Evolutionary conservation across 2,329 filamentous ascomycete species (phyloP), one percentile per base, ranked within the genome.

Genomic region (Echinosphaeria canescens): DNA sequence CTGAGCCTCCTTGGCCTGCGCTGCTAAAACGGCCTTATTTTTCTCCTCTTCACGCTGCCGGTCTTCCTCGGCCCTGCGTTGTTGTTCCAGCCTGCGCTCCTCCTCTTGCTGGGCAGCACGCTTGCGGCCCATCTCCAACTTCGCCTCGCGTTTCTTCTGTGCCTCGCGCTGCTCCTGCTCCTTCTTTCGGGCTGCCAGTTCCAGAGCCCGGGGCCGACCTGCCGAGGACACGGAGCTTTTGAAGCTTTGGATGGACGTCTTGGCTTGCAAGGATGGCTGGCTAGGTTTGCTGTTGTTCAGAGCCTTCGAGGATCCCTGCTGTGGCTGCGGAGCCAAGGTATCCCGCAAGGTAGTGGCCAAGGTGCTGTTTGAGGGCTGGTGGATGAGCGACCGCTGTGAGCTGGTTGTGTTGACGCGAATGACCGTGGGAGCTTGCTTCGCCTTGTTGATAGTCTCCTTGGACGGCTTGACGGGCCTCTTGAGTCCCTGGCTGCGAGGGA

Each of bases 111-210:
- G 46, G 5, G 64, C 67, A 25, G 66, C 65, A 31, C 75, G 63
- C 50, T 82, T 81, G 25, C 75, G 70, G 42, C 91, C 81, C 18
- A 76, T 53, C 38, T 90, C 79, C 11, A 71, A 64, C 48, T 90
- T 92, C 20, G 75, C 71, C 13, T 90, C 78, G 7, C 73, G 71
- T 41, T 80, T 85, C 26, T 73, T 68, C 39, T 82, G 72, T 10
- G 69, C 67, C 35, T 82, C 78, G 25, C 71, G 68, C 42, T 90
- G 80, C 38, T 91, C 82, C 23, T 25, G 74, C 44, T 91, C 81
- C 42, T 75, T 85, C 47, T 82, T 84, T 41, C 71, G 74, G 22
- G 79, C 75, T 3, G 75, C 79, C 25, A 75, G 58, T 28, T 84
- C 69, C 13, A 84, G 53, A 2, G 76, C 74, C 42, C 75, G 79